These are phyloP conservation scores for Thraustotheca clavata DNA, from an alignment of 352 stramenopile genomes.

Conservation along the genomic window DNA sequence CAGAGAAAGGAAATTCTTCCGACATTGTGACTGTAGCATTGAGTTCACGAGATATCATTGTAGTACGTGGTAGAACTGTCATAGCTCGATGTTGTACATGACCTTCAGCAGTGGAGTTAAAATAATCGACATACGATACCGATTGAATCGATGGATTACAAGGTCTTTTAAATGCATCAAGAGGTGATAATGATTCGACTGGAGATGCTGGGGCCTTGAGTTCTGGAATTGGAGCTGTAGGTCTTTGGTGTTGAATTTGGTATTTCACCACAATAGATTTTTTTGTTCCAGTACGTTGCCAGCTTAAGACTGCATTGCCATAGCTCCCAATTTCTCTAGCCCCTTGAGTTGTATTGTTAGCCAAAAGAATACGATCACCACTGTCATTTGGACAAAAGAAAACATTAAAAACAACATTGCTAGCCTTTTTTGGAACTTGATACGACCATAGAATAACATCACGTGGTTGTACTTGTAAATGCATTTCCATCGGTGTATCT, in stretches of 20 bases:
- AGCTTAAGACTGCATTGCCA: constrained; percentile 66
- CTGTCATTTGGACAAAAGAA: no score
- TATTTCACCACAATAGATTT: constrained; percentile 2
- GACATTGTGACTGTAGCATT: constrained; percentile 74
- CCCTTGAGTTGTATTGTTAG: constrained; percentile 60
- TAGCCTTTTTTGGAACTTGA: constrained; percentile 40
- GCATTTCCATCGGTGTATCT: constrained; percentile 50
- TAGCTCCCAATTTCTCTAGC: constrained; percentile 41
- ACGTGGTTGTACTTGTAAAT: constrained; percentile 57
- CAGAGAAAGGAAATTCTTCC: constrained; percentile 52
- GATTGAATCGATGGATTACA: constrained; percentile 63
- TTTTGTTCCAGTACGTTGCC: constrained; percentile 65
- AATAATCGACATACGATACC: constrained; percentile 64
- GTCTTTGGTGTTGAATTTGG: constrained; percentile 1
- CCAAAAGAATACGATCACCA: constrained; percentile 69
- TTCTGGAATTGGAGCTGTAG: background rate
- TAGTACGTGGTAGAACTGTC: constrained; percentile 40
- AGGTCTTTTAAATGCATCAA: no score
- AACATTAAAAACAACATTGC: no score
- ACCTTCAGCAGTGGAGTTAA: constrained; percentile 24
- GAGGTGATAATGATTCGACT: no score
- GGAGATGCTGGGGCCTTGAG: background rate
- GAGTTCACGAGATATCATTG: constrained; percentile 50
- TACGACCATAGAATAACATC: constrained; percentile 63
- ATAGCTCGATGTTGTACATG: constrained; percentile 39